Percentiles rank a stretch among this genome's conserved stretches.
Evolutionary conservation across 2,329 filamentous ascomycete genomes (phyloP).

Genomic region (Teratosphaeria epicoccoides): DNA sequence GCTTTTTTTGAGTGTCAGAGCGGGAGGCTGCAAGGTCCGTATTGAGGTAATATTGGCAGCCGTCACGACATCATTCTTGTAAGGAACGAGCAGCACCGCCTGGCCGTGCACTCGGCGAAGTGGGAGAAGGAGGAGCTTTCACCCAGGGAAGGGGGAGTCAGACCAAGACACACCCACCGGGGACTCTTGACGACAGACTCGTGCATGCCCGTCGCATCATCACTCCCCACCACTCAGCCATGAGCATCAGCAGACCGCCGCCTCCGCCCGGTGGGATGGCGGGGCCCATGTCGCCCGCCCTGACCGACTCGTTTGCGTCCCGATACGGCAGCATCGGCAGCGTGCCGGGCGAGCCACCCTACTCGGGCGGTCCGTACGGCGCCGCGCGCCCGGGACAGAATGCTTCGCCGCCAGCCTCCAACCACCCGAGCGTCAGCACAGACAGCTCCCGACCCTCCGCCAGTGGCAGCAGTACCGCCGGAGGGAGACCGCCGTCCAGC

Average conservation of each 20-base stretch:
- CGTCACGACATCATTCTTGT: too few relatives aligned
- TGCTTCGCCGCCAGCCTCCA: conserved; percentile 25
- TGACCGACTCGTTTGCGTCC: conserved; percentile 48
- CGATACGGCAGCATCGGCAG: conserved; percentile 16
- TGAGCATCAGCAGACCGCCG: conserved; percentile 4
- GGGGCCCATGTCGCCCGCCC: conserved; percentile 62
- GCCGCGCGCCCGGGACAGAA: conserved; percentile 17
- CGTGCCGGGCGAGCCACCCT: conserved; percentile 16
- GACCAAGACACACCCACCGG: neutral
- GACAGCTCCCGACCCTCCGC: conserved; percentile 42
- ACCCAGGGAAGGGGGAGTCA: neutral
- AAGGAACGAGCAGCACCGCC: too few relatives aligned
- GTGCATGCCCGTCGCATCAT: neutral
- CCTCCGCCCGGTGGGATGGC: conserved; percentile 40
- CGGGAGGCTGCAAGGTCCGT: too few relatives aligned
- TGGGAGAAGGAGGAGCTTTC: too few relatives aligned
- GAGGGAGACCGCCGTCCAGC: conserved; percentile 56
- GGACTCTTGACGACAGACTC: neutral
- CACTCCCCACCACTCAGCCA: neutral
- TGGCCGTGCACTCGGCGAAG: too few relatives aligned
- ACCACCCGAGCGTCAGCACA: conserved; percentile 31
- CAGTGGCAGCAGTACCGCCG: conserved; percentile 30
- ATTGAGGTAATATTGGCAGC: too few relatives aligned
- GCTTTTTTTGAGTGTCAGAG: too few relatives aligned
- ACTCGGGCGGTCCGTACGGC: conserved; percentile 21